A percentile compares a stretch with the other conserved stretches of the same genome.
Conservation (phyloP, 2,329 filamentous ascomycete genomes). For the Sporothrix protearum region DNA sequence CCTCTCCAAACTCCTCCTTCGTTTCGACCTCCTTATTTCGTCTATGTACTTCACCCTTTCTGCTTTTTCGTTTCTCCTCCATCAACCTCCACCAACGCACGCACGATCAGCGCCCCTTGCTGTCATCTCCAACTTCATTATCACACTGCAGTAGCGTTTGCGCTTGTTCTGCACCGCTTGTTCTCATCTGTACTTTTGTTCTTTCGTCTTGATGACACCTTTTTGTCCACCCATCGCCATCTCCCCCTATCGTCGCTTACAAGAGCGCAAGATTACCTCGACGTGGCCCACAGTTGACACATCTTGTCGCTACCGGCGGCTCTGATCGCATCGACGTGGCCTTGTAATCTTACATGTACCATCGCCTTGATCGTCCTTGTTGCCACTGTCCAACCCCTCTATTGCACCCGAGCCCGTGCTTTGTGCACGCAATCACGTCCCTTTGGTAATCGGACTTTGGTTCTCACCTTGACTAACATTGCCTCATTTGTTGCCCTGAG, state of each 20-base stretch:
- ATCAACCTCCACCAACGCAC: not conserved
- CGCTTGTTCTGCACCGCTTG: slow-evolving; percentile 11
- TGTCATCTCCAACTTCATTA: not conserved
- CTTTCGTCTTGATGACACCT: not conserved
- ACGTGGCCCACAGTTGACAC: not conserved
- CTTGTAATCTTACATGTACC: not conserved
- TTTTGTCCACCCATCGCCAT: not conserved
- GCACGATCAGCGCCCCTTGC: not conserved
- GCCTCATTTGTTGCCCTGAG: not conserved
- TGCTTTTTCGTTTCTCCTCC: not conserved
- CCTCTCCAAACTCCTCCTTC: not conserved
- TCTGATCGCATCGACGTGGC: not conserved
- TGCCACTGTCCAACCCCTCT: slow-evolving; percentile 6
- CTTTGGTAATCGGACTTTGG: slow-evolving; percentile 8
- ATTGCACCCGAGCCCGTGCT: slow-evolving; percentile 2
- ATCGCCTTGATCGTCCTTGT: not conserved
- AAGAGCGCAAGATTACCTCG: not conserved
- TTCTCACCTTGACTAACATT: not conserved
- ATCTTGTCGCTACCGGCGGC: not conserved
- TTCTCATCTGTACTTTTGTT: not conserved
- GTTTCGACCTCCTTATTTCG: not conserved
- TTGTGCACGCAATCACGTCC: slow-evolving; percentile 14
- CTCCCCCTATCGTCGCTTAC: not conserved
- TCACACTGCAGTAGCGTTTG: slow-evolving; percentile 1
- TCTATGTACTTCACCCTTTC: not conserved